Evolutionary conservation across 1,284 basidiomycete genomes (phyloP), one percentile per base, ranked within the genome.

Genomic region (Athelia sp.): DNA sequence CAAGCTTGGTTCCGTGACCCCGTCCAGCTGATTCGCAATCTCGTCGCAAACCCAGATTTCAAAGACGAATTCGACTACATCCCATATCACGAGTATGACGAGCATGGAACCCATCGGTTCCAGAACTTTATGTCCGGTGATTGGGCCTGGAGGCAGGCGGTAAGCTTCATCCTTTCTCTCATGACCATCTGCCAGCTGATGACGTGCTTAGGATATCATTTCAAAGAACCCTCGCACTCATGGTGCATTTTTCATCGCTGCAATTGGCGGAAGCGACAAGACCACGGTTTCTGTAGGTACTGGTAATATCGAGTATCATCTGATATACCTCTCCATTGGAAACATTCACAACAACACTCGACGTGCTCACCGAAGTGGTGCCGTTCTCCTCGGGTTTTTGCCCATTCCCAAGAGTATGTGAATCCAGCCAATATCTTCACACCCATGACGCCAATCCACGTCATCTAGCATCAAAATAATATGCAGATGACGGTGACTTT

Each of bases 261-360:
- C 65, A 14, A 56, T 67, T 18, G 43, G 59, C 9, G 66, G 68
- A 1, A 68, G 65, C 32, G 65, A 70, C 47, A 70, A 70, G 38
- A 70, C 62, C 0, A 69, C 63, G 0, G 64, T 68, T 0, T 68
- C 63, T 0, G 60, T 71, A 9, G 62, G 55, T 0, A 69, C 67
- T 0, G 66, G 66, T 0, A 57, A 68, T 2, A 62, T 62, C 11
- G 57, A 70, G 10, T 71, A 62, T 34, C 60, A 64, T 32, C 67
- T 62, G 0, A 17, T 68, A 2, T 69, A 70, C 42, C 26, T 49
- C 1, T 65, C 62, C 0, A 48, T 58, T 1, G 63, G 67, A 0
- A 56, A 53, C 24, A 23, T 69, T 1, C 46, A 52, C 11, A 67
- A 68, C 19, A 54, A 22, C 18, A 60, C 56, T 1, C 50, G 60